A percentile compares a stretch with the other conserved stretches of the same genome.
These are phyloP conservation scores for Rhododendron kiyosumense DNA, from an alignment of 148 eudicot genomes.

Conservation along the genomic window DNA sequence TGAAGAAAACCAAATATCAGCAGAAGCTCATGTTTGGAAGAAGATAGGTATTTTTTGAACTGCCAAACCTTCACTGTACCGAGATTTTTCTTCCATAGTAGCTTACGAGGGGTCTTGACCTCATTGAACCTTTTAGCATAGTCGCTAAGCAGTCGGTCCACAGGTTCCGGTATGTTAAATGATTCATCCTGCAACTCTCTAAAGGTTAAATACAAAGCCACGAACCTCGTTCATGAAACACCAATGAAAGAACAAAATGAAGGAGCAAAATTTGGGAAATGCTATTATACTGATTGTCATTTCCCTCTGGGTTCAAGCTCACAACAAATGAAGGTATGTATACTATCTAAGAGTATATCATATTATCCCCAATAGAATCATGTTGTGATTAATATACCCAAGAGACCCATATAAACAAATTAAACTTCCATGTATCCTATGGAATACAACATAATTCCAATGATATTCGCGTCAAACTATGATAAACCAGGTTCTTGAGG, in stretches of 20 bases:
- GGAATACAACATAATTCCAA: neutral
- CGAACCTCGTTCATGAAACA: neutral
- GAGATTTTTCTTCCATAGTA: conserved; percentile 92
- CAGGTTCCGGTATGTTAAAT: conserved; percentile 60
- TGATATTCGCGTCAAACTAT: neutral
- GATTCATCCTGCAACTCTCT: conserved; percentile 67
- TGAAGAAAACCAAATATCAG: conserved; percentile 7
- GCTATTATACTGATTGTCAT: neutral
- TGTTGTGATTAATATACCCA: neutral
- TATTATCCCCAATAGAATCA: neutral
- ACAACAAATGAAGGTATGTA: neutral
- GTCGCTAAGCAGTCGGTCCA: conserved; percentile 70
- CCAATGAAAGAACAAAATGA: conserved; percentile 2
- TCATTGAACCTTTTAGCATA: conserved; percentile 91
- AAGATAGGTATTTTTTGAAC: neutral
- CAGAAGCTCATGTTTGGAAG: neutral
- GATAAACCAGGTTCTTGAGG: neutral
- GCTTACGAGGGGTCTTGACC: conserved; percentile 90
- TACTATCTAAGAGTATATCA: neutral
- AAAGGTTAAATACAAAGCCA: neutral
- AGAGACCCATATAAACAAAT: neutral
- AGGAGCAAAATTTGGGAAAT: neutral
- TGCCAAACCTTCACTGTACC: conserved; percentile 87
- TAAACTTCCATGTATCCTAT: neutral
- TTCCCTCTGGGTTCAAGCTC: neutral